Base-by-base conservation (phyloP, 2,329 filamentous ascomycete genomes). In the Pseudogymnoascus sp. region DNA sequence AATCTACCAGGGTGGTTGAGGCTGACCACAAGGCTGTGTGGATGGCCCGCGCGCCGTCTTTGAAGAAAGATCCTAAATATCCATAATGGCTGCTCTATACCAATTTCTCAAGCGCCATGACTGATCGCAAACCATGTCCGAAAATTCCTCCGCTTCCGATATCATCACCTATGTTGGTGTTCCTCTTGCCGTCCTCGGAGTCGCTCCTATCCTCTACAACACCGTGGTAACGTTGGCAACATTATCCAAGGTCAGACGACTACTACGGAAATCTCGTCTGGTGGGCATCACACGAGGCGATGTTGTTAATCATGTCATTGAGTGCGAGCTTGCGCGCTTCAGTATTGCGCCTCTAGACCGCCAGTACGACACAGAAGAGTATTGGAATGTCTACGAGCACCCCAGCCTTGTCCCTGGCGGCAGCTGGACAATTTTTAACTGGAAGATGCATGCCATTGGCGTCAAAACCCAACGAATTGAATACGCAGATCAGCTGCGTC, bases 121-220 rank as follows among this genome's bases (percentile, higher is more conserved):
- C n/a, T 53, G 47, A 53, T 53, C 47, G 3, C n/a, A 12, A 35
- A 53, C 28, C 28, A 53, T 53, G 47, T 53, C 47, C 15, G 28
- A n/a, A n/a, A 30, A 53, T 20, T 14, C 36, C 6, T 74, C 71
- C 6, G 71, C 77, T 39, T 73, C 75, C 8, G 77, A 82, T 63
- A 78, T 83, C 62, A 82, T 83, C 70, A 82, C 80, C 22, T 82
- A 80, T 62, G 77, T 82, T 38, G 80, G 80, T 65, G 74, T 86
- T 2, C 84, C 84, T 2, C 73, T 86, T 15, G 83, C 80, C 1
- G 77, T 85, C 2, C 71, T 86, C 2, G 82, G 81, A 43, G 80
- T 87, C 20, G 75, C 87, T 5, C 85, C 85, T 0, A 87, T 87
- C 58, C 75, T 88, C 43, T 88, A 87, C 74, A 88, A 86, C 68